A percentile compares a stretch with the other conserved stretches of the same genome.
Evolutionary conservation across 208 protist species (phyloP).

Genomic region (Leishmania guyanensis): DNA sequence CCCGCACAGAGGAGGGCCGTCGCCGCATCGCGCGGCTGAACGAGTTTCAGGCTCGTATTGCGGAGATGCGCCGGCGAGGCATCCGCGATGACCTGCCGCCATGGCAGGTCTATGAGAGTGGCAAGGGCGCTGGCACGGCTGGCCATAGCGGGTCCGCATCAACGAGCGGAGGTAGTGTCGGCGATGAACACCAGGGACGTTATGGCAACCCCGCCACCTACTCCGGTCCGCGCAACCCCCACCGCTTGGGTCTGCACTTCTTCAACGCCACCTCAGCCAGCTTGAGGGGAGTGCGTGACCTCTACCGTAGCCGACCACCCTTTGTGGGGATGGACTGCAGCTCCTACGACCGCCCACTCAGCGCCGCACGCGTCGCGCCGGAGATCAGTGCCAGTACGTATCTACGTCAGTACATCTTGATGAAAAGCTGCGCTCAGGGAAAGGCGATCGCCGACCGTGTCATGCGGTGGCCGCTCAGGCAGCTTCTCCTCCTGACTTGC

Average conservation of each 20-base stretch:
- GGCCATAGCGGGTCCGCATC: background rate
- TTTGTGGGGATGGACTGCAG: conserved; percentile 57
- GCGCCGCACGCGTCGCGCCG: conserved; percentile 26
- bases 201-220: background rate
- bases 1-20: conserved; percentile 27
- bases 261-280: conserved; percentile 7
- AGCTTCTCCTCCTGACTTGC: conserved; percentile 22
- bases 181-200: background rate
- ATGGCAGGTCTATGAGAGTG: conserved; percentile 15
- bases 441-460: conserved; percentile 44
- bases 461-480: conserved; percentile 22
- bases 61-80: conserved; percentile 22
- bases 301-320: conserved; percentile 27
- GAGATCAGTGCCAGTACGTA: conserved; percentile 30
- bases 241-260: conserved; percentile 17
- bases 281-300: conserved; percentile 27
- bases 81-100: conserved; percentile 27
- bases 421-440: conserved; percentile 43
- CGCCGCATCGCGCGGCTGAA: conserved; percentile 13
- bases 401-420: conserved; percentile 45
- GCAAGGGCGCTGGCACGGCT: background rate
- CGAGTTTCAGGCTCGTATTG: conserved; percentile 12
- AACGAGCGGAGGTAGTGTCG: background rate
- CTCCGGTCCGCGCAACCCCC: conserved; percentile 4
- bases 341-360: conserved; percentile 38